Evolutionary conservation across 768 basidiomycete genomes (phyloP), one percentile per base, ranked within the genome.

Genomic region (Imleria badia): DNA sequence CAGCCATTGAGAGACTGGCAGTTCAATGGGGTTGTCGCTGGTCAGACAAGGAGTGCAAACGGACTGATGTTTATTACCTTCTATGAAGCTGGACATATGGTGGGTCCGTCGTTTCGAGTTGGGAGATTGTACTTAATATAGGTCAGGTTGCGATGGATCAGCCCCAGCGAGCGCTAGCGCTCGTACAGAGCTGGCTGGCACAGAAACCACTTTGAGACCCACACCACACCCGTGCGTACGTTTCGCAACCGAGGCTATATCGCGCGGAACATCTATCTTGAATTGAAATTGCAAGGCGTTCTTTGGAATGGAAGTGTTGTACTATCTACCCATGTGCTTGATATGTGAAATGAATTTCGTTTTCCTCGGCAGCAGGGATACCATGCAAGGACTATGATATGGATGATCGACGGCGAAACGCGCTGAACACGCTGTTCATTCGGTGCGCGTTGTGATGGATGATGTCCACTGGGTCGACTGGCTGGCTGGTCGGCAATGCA

Each of bases 31-130:
- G 71, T 71, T 26, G 70, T 71, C 12, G 87, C 75, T 1, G 81
- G 83, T 3, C 75, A 81, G 67, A 83, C 79, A 23, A 82, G 84
- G 70, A 77, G 73, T 39, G 79, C 78, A 20, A 77, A 76, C 8
- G 79, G 80, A n/a, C 70, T 94, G 48, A 88, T 85, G 40, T 89
- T 84, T 67, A 81, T 79, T 14, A 87, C 85, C 5, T 64, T 89
- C 34, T 66, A 79, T 20, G 85, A 79, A 2, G 90, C 89, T 22
- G 89, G 90, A 20, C 90, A 92, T 71, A 87, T 87, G 86, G 83
- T 82, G 34, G 31, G 72, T 62, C 3, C 31, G 12, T 44, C 6
- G 7, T 34, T 29, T 17, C 39, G 7, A n/a, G 45, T 23, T n/a
- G 34, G 23, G 30, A 30, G 29, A 11, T 33, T 29, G 22, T 36